Evolutionary conservation across 495 filamentous ascomycete genomes (phyloP), one percentile per base, ranked within the genome.

Genomic region (Letharia lupina): DNA sequence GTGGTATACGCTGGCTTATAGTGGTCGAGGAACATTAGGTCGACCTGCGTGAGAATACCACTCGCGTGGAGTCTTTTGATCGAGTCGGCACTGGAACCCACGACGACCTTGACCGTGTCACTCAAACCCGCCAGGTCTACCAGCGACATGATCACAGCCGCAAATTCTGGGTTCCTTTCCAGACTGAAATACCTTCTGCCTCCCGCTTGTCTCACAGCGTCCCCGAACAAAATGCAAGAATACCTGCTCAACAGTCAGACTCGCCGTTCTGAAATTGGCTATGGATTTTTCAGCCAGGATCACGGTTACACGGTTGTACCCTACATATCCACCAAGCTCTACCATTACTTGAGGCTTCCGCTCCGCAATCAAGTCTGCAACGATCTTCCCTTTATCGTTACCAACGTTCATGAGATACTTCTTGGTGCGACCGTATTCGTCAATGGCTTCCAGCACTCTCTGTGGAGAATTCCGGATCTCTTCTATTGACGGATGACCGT

Each of bases 401-500:
- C 91, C 90, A 41, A 95, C 82, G 64, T 91, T 93, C 86, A 93
- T 92, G 59, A 94, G 80, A 64, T 89, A 88, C 39, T 83, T 85
- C 59, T 83, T 76, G 2, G 82, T 84, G 15, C 79, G 76, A 35
- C 79, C 87, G 73, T 83, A 95, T 33, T 88, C 83, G 69, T 94
- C 88, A 70, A 95, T 93, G 5, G 83, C 82, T 35, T 81, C 74
- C 2, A 93, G 78, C 9, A 95, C 81, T 48, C 77, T 81, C 10
- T 77, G 67, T 0, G 90, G 89, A 50, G 84, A 83, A n/a, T 82
- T 83, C 28, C 85, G 79, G 61, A 93, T 80, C 23, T 82, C 73
- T 13, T 85, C 81, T 52, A 83, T 68, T 66, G 84, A 75, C 2
- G 85, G 81, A 52, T 84, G 83, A 52, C 67, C 71, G 71, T 87